These are phyloP conservation scores for Calonectria multiphialidica DNA, from an alignment of 2,329 filamentous ascomycete species.

Conservation along the genomic window DNA sequence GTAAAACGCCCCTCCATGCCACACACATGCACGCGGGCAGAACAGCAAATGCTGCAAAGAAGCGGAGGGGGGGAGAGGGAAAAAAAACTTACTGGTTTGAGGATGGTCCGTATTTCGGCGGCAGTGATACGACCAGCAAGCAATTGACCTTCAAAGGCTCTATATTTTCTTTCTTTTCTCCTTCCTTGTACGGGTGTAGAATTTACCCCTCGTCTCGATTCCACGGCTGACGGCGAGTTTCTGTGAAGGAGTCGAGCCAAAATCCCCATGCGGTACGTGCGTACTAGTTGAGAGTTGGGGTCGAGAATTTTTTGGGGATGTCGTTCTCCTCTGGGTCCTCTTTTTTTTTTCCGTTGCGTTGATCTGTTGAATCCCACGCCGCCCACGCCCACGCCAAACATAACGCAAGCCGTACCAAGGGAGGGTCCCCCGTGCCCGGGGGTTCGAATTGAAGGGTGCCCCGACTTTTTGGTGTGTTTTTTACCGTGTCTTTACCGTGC, in stretches of 20 bases:
- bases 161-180: too few species aligned
- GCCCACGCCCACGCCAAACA: slow-evolving; percentile 1
- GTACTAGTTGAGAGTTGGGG: slow-evolving; percentile 41
- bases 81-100: slow-evolving; percentile 1
- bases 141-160: not conserved
- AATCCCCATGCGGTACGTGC: slow-evolving; percentile 14
- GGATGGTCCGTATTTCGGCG: not conserved
- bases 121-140: not conserved
- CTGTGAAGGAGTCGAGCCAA: not conserved
- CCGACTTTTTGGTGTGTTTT: slow-evolving; percentile 15
- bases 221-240: not conserved
- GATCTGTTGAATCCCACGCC: slow-evolving; percentile 45
- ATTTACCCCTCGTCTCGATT: not conserved
- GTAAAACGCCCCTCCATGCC: slow-evolving; percentile 19
- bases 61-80: not conserved
- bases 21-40: not conserved
- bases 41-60: not conserved
- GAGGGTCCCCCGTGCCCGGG: slow-evolving; percentile 22
- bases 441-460: slow-evolving; percentile 24
- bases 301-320: slow-evolving; percentile 45
- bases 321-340: slow-evolving; percentile 38
- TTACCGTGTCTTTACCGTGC: not conserved
- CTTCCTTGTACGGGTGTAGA: not conserved
- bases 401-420: slow-evolving; percentile 14
- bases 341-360: slow-evolving; percentile 42